Base-by-base conservation (phyloP, 192 early-diverging fungal genomes). In the Neocallimastix lanati region DNA sequence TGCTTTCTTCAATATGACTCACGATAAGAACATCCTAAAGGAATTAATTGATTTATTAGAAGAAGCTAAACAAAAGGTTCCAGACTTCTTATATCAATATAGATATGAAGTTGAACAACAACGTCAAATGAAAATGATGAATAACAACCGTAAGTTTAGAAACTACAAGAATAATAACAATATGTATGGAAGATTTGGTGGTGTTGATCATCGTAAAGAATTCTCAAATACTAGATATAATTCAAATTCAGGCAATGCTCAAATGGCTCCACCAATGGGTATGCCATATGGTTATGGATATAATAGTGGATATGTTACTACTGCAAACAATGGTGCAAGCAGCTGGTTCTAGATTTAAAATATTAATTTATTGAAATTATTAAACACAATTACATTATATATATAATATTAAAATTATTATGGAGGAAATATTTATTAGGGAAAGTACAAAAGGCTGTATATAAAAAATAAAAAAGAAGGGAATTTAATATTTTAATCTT, bases 61-160 rank as follows among this genome's bases (percentile, higher is more conserved):
- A 80, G 97, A 98, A 81, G 94, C 97, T 29, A 96, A 97, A 83
- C 97, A 98, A 84, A 95, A 97, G 29, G 83, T 98, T 30, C 96
- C 96, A 36, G 78, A 82, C 25, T 97, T 92, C 91, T 88, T 98
- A 37, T 88, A 92, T 78, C 77, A 76, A 35, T 84, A 81, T 81
- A 76, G 79, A n/a, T 36, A 77, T 2, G 82, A 87, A 78, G 84
- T 79, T 29, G 84, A 86, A 40, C 84, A 89, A 28, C 87, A 94
- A 29, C 91, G 88, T 15, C 85, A 91, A 85, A 89, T 35, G 88
- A 93, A 50, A 86, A 93, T 77, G 86, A 92, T 77, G 85, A 79
- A 84, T 78, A 82, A 35, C 67, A 36, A 76, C 77, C 81, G 85
- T 18, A 83, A 87, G 58, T 82, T 83, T 77, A 79, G 83, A 28